Percentiles rank a stretch among this genome's conserved stretches.
Conservation (phyloP, 805 yeast species). For the Nakazawaea holstii region DNA sequence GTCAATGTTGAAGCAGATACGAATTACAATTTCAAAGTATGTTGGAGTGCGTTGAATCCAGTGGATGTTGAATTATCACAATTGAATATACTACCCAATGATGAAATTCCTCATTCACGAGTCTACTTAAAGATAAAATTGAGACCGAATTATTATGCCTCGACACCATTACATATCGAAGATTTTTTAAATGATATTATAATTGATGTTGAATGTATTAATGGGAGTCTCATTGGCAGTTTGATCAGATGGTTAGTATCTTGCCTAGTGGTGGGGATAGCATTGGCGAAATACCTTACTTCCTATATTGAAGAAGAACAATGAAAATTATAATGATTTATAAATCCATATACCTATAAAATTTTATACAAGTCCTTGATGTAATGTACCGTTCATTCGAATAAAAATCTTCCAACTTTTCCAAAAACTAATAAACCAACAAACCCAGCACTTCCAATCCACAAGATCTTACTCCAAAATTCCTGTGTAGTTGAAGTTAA, state of each 20-base stretch:
- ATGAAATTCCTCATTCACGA: neutral
- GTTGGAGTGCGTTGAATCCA: slow-evolving; percentile 12
- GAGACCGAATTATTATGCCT: slow-evolving; percentile 6
- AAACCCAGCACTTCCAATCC: slow-evolving; percentile 61
- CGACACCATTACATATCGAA: neutral
- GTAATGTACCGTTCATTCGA: slow-evolving; percentile 12
- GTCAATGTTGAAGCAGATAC: slow-evolving; percentile 2
- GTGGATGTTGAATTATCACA: slow-evolving; percentile 2
- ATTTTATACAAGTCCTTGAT: too few species aligned
- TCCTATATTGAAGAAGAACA: neutral
- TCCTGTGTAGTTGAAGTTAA: slow-evolving; percentile 12
- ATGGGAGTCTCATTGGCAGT: neutral
- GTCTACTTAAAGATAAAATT: neutral
- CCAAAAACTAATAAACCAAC: slow-evolving; percentile 64
- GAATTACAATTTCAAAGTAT: slow-evolving; percentile 6
- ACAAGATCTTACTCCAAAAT: slow-evolving; percentile 37
- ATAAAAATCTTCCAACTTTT: slow-evolving; percentile 57
- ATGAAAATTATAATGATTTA: neutral
- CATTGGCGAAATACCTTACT: neutral
- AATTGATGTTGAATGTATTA: slow-evolving; percentile 2
- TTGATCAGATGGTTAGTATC: neutral
- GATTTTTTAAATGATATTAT: slow-evolving; percentile 9
- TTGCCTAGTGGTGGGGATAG: slow-evolving; percentile 4
- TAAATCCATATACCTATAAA: neutral
- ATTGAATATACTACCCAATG: neutral